phyloP scores from a whole-genome alignment of 768 basidiomycete species.

The Serendipita indica region DNA sequence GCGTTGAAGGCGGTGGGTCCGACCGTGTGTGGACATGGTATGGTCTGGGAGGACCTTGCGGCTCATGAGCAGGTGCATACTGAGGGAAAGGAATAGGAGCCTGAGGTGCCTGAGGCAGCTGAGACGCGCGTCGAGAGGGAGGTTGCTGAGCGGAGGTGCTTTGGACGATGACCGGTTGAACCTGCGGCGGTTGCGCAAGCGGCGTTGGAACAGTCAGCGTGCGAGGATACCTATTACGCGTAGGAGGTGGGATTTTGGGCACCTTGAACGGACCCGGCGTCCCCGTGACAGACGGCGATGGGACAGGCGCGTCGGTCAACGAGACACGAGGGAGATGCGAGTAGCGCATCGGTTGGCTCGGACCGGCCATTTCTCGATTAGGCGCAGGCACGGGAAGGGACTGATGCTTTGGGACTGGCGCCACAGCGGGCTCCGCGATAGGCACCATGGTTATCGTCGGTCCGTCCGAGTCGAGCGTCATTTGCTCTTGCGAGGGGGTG shows the following conservation, averaged over 20 bases:
- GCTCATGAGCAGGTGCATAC: not conserved
- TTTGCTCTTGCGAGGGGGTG: too few relatives aligned
- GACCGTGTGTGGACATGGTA: not conserved
- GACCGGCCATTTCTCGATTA: not conserved
- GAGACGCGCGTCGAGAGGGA: not conserved
- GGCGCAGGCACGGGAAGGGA: not conserved
- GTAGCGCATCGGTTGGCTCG: too few relatives aligned
- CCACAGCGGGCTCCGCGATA: not conserved
- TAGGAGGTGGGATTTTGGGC: not conserved
- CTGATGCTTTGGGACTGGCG: not conserved
- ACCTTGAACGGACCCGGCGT: not conserved
- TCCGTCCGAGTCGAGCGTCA: too few relatives aligned
- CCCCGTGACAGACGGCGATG: not conserved
- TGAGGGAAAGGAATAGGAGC: not conserved
- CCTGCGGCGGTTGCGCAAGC: too few relatives aligned
- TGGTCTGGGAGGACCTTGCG: not conserved
- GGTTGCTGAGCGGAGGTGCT: too few relatives aligned
- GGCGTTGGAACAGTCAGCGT: conserved; percentile 1
- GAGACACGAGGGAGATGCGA: not conserved
- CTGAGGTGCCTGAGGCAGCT: not conserved
- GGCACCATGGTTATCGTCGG: too few relatives aligned
- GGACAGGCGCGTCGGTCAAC: not conserved
- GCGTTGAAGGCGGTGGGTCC: not conserved
- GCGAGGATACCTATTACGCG: not conserved
- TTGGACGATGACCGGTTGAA: too few relatives aligned